These are phyloP conservation scores for Eucalyptus victrix DNA, from an alignment of 345 rosid species.

Conservation along the genomic window DNA sequence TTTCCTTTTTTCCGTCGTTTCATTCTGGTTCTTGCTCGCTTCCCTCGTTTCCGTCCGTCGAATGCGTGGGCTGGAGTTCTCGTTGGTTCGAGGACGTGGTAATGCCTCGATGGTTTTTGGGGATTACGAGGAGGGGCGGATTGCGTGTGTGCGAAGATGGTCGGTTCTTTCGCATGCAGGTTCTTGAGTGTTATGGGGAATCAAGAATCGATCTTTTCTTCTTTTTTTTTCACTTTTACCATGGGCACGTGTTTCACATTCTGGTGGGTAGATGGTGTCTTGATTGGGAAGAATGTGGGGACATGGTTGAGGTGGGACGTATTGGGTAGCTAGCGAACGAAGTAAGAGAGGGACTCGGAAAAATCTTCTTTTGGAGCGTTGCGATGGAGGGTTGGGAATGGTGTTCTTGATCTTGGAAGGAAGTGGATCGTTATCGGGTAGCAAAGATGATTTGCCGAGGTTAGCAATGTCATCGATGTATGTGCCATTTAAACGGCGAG, in stretches of 20 bases:
- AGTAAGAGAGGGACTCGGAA: not conserved
- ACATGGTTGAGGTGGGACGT: not conserved
- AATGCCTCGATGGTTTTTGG: not conserved
- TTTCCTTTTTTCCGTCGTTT: not conserved
- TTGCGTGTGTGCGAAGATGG: not conserved
- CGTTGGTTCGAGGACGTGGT: not conserved
- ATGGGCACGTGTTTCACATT: not conserved
- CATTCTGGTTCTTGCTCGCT: not conserved
- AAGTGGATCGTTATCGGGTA: not conserved
- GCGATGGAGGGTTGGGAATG: not conserved
- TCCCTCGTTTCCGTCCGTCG: not conserved
- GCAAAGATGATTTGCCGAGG: not conserved
- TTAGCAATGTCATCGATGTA: not conserved
- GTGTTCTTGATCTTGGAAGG: not conserved
- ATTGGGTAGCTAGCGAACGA: not conserved
- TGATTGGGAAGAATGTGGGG: not conserved
- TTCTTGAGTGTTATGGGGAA: not conserved
- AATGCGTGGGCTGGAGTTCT: not conserved
- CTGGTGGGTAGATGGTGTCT: not conserved
- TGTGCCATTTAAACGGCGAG: not conserved
- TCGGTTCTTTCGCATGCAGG: not conserved
- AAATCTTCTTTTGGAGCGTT: not conserved
- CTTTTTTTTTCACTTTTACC: too few species aligned
- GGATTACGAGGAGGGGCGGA: not conserved
- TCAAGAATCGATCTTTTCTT: not conserved